Conservation (phyloP, 208 protist species). For the Porcisia deanei region DNA sequence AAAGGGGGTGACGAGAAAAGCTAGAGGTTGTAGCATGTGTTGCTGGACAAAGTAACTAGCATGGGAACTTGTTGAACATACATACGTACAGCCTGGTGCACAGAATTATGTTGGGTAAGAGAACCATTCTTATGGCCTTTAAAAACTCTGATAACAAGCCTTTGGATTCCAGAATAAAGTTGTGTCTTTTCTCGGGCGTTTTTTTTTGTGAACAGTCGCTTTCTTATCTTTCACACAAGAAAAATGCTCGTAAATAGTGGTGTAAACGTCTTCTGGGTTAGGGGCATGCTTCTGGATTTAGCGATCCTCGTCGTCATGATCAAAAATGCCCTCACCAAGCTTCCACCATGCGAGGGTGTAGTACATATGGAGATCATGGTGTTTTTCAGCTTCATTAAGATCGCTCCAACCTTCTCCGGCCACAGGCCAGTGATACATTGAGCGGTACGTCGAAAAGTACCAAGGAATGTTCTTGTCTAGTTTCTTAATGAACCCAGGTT, state of each 20-base stretch:
- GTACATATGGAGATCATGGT: constrained; percentile 91
- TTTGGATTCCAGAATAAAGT: neutral
- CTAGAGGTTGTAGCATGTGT: neutral
- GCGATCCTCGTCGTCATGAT: constrained; percentile 75
- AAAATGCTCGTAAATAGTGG: no score
- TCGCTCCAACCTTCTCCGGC: constrained; percentile 90
- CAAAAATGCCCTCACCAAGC: constrained; percentile 88
- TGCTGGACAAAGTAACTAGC: neutral
- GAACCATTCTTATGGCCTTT: neutral
- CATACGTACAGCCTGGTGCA: neutral
- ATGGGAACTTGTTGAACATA: neutral
- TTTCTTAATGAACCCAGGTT: constrained; percentile 87
- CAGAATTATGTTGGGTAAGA: neutral
- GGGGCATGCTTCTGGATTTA: constrained; percentile 9
- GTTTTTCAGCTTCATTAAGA: constrained; percentile 81
- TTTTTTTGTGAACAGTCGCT: no score
- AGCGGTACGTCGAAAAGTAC: constrained; percentile 90
- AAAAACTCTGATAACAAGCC: neutral
- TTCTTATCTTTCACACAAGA: no score
- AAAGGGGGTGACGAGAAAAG: neutral
- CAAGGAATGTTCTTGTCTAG: constrained; percentile 91
- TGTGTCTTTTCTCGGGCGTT: neutral
- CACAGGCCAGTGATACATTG: constrained; percentile 90
- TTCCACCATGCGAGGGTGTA: constrained; percentile 93
- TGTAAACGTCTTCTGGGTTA: neutral